phyloP scores from a whole-genome alignment of 768 basidiomycete genomes.

The Auricularia sp. region DNA sequence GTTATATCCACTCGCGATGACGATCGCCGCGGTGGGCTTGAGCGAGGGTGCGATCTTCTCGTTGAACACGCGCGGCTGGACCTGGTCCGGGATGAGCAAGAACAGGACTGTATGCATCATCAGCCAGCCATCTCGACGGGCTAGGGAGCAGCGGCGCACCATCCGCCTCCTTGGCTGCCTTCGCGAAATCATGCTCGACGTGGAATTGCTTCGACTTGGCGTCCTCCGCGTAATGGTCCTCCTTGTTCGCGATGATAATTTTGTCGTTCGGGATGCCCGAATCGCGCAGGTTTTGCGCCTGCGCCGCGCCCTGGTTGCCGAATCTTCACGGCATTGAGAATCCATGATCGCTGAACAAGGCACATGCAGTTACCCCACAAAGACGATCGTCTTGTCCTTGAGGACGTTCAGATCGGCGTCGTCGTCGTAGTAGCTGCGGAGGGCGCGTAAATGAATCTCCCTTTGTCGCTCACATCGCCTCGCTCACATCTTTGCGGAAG shows the following conservation, averaged over 20 bases:
- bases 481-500: slow-evolving; percentile 49
- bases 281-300: slow-evolving; percentile 58
- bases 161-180: slow-evolving; percentile 47
- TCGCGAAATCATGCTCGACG: slow-evolving; percentile 47
- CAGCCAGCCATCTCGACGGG: neutral
- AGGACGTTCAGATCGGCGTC: slow-evolving; percentile 46
- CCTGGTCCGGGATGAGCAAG: slow-evolving; percentile 55
- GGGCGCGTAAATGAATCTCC: neutral
- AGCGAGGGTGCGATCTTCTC: slow-evolving; percentile 39
- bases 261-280: slow-evolving; percentile 51
- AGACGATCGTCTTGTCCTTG: slow-evolving; percentile 44
- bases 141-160: slow-evolving; percentile 23
- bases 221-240: slow-evolving; percentile 47
- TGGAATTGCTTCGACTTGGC: slow-evolving; percentile 47
- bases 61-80: slow-evolving; percentile 55
- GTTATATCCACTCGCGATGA: slow-evolving; percentile 58
- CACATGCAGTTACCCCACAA: slow-evolving; percentile 38
- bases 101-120: slow-evolving; percentile 37
- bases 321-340: slow-evolving; percentile 28
- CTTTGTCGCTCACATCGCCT: neutral
- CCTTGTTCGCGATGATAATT: slow-evolving; percentile 49
- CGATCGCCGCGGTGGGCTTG: slow-evolving; percentile 39
- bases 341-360: neutral
- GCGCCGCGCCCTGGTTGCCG: slow-evolving; percentile 58
- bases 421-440: slow-evolving; percentile 45